Percentiles rank a stretch among this genome's conserved stretches.
phyloP scores from a whole-genome alignment of 352 stramenopile genomes.

The Albugo laibachii region DNA sequence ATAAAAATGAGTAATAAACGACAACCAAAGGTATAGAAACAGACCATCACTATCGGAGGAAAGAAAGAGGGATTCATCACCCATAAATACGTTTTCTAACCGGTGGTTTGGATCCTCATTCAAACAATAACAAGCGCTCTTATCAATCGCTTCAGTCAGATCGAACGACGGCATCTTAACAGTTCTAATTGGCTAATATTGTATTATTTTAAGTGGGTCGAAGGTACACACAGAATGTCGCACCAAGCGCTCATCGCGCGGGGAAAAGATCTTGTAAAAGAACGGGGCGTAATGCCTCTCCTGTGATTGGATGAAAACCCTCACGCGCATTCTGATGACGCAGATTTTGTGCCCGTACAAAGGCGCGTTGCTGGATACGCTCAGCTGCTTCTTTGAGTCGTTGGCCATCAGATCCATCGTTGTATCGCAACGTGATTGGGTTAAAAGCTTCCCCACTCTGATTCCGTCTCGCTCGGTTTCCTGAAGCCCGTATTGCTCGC shows the following conservation, averaged over 20 bases:
- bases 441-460: conserved; percentile 77
- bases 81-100: conserved; percentile 59
- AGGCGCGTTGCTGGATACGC: conserved; percentile 47
- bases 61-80: conserved; percentile 50
- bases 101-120: conserved; percentile 53
- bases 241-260: conserved; percentile 3
- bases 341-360: conserved; percentile 60
- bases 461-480: conserved; percentile 74
- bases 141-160: conserved; percentile 33
- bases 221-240: too few species aligned
- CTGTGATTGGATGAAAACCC: conserved; percentile 78
- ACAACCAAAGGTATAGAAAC: not conserved
- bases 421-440: conserved; percentile 73
- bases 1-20: not conserved
- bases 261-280: conserved; percentile 28
- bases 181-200: conserved; percentile 3
- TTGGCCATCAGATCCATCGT: conserved; percentile 62
- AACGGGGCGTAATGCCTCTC: conserved; percentile 26
- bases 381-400: conserved; percentile 42
- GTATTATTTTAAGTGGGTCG: not conserved
- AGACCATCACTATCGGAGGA: conserved; percentile 58
- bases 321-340: conserved; percentile 60
- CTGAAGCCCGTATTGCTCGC: conserved; percentile 28
- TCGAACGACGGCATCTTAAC: conserved; percentile 8
- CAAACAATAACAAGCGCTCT: conserved; percentile 48